Base-by-base conservation (phyloP, 2,329 filamentous ascomycete genomes). In the Helicocarpus griseus region DNA sequence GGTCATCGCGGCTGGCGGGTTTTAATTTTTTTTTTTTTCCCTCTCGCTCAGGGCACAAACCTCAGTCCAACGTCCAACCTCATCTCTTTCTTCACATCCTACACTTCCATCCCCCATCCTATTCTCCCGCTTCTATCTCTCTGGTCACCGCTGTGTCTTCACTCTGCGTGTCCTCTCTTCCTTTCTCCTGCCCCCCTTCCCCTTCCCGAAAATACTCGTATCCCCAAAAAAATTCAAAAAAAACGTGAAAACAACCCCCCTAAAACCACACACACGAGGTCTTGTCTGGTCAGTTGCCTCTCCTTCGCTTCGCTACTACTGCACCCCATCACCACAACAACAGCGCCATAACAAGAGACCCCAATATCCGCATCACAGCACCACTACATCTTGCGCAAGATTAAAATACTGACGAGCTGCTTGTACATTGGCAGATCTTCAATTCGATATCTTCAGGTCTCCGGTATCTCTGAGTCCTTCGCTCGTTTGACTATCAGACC, bases 151-250 rank as follows among this genome's bases (percentile, higher is more conserved):
- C 40, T 48, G 36, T 44, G 29, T 53, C 45, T 47, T 31, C 47
- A 41, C 31, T 36, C 38, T 6, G 40, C 40, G 36, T 56, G 22
- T 33, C 36, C 26, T 55, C 54, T 56, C 53, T 58, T 55, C 53
- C 56, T 53, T 56, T 55, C 55, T 2, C 3, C 29, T 31, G 13
- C 29, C 13, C 54, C 55, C 56, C 29, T 31, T 2, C 57, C 62
- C 57, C 60, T 58, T 50, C 49, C 50, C 52, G 52, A 59, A 63
- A 65, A 64, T 58, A 61, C 58, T 63, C 62, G 58, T 62, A 60
- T 50, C 57, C 44, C 47, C 44, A 45, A 54, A 57, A 54, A 57
- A 43, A 51, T 24, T 31, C 52, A 56, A 38, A 52, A 48, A 48
- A 52, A 52, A 40, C 4, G 22, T 33, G 17, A 22, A 31, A 48